Percentiles rank a stretch among this genome's conserved stretches.
phyloP scores from a whole-genome alignment of 148 eudicot species.

The Rheum nobile region DNA sequence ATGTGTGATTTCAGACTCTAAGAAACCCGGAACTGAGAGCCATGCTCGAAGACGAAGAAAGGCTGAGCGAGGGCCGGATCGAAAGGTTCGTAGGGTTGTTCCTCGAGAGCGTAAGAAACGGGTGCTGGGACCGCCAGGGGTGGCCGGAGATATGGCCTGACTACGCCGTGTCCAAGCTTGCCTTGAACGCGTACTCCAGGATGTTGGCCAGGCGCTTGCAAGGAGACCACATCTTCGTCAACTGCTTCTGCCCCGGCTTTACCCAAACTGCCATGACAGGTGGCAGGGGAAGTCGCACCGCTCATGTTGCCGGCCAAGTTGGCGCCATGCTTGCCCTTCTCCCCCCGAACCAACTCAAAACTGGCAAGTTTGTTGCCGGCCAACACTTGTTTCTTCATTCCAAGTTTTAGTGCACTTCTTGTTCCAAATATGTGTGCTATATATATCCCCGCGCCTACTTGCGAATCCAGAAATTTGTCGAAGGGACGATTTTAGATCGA shows the following conservation, averaged over 20 bases:
- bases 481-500: too few species aligned
- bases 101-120: conserved; percentile 40
- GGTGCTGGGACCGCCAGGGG: conserved; percentile 53
- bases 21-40: conserved; percentile 30
- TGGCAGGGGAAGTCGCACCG: conserved; percentile 55
- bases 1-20: conserved; percentile 37
- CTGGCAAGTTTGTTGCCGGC: conserved; percentile 54
- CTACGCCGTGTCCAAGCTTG: conserved; percentile 78
- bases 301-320: conserved; percentile 49
- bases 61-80: conserved; percentile 34
- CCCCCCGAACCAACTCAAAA: conserved; percentile 35
- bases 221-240: conserved; percentile 37
- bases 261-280: conserved; percentile 86
- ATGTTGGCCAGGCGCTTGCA: conserved; percentile 45
- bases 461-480: too few species aligned
- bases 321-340: conserved; percentile 47
- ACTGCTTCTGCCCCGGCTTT: conserved; percentile 85
- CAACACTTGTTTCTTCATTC: conserved; percentile 24
- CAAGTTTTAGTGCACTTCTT: conserved; percentile 44
- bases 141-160: conserved; percentile 95
- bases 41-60: conserved; percentile 49
- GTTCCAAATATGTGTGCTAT: too few species aligned
- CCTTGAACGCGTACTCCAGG: conserved; percentile 65
- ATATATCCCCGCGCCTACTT: too few species aligned
- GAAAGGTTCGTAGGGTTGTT: conserved; percentile 36